Evolutionary conservation across 441 rosid genomes (phyloP).

Genomic region (Brassica hybrid): DNA sequence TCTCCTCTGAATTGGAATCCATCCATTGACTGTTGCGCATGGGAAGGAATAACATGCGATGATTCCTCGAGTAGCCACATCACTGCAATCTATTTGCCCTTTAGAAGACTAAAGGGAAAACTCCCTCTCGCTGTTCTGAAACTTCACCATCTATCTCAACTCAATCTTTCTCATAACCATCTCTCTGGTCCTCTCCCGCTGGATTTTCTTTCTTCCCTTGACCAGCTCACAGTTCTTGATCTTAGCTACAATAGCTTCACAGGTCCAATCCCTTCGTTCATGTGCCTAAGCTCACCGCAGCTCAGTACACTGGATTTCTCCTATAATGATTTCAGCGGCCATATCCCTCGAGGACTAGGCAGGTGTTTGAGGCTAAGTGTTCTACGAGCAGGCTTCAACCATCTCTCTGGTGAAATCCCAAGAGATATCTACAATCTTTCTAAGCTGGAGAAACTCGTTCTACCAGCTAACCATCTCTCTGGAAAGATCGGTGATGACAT

Average conservation of each 20-base stretch:
- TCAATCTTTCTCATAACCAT: neutral
- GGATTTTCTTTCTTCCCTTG: neutral
- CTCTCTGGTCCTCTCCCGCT: neutral
- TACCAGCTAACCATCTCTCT: neutral
- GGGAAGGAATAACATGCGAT: neutral
- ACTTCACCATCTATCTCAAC: neutral
- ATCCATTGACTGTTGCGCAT: neutral
- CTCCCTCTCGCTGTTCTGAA: neutral
- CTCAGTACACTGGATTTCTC: neutral
- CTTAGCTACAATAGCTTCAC: slow-evolving; percentile 3
- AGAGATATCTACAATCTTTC: neutral
- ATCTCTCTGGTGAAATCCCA: neutral
- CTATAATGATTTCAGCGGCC: neutral
- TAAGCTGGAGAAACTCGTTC: neutral
- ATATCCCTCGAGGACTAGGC: neutral
- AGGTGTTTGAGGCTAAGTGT: neutral
- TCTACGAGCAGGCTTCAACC: slow-evolving; percentile 2
- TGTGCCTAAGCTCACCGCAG: neutral
- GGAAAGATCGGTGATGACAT: neutral
- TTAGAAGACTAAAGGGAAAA: neutral
- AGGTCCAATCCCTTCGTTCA: neutral
- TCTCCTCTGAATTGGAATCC: neutral
- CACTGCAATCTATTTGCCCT: neutral
- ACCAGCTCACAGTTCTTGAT: slow-evolving; percentile 1
- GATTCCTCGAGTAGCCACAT: neutral